Evolutionary conservation across 306 rosid genomes (phyloP).

Genomic region (Fagus sylvatica): DNA sequence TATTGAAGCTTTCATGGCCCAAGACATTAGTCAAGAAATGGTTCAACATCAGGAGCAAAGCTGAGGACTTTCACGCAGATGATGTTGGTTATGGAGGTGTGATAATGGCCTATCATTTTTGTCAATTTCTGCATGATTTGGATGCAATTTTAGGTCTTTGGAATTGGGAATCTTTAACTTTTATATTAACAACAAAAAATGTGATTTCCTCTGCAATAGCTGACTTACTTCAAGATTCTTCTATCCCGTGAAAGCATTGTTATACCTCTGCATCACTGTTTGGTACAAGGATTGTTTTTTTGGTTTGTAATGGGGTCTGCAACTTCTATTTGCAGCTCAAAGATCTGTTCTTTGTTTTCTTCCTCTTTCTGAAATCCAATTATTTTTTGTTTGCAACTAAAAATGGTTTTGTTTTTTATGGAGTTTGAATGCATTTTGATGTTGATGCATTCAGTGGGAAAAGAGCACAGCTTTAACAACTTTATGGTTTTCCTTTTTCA

Average conservation of each 20-base stretch:
- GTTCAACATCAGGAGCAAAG: conserved; percentile 91
- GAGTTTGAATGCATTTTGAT: conserved; percentile 36
- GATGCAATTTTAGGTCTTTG: conserved; percentile 24
- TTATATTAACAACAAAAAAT: conserved; percentile 6
- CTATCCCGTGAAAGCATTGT: conserved; percentile 13
- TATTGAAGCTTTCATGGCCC: conserved; percentile 93
- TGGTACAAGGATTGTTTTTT: conserved; percentile 15
- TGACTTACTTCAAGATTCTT: conserved; percentile 19
- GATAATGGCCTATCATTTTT: conserved; percentile 22
- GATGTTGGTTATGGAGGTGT: conserved; percentile 67
- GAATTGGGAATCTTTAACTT: conserved; percentile 32
- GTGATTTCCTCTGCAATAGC: conserved; percentile 24
- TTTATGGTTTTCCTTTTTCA: conserved; percentile 66
- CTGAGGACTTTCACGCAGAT: conserved; percentile 88
- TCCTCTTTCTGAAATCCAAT: conserved; percentile 33
- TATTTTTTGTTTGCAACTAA: not conserved
- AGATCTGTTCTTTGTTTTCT: conserved; percentile 59
- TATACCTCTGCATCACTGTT: conserved; percentile 31
- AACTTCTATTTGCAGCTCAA: conserved; percentile 31
- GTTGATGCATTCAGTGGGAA: conserved; percentile 49
- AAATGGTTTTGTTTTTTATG: not conserved
- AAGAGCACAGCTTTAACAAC: conserved; percentile 68
- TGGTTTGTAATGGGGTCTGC: conserved; percentile 27
- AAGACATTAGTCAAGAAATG: conserved; percentile 95
- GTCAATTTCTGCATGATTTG: conserved; percentile 34